phyloP scores from a whole-genome alignment of 179 eudicot genomes.

The Spergularia azorica region DNA sequence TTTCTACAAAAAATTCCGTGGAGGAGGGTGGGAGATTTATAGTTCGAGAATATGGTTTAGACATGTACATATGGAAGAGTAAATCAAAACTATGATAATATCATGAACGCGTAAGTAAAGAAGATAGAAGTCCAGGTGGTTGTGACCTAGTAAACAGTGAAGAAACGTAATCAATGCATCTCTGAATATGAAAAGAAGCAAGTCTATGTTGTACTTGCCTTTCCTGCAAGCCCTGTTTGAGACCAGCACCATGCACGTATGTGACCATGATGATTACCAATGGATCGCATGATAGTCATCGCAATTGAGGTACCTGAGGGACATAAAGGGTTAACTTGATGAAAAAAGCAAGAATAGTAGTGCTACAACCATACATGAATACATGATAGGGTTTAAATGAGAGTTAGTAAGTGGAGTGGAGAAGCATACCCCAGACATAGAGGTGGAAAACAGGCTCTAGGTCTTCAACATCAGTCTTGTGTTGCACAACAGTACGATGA shows the following conservation, averaged over 20 bases:
- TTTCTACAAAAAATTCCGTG: too few relatives aligned
- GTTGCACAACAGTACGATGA: conserved; percentile 96
- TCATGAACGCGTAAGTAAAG: too few relatives aligned
- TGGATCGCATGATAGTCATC: conserved; percentile 85
- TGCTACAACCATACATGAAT: too few relatives aligned
- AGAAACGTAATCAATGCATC: too few relatives aligned
- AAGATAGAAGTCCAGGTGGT: too few relatives aligned
- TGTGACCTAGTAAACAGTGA: too few relatives aligned
- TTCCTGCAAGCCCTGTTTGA: conserved; percentile 80
- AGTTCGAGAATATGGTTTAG: neutral
- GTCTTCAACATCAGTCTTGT: conserved; percentile 97
- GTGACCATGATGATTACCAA: conserved; percentile 84
- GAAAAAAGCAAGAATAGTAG: neutral
- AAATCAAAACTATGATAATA: too few relatives aligned
- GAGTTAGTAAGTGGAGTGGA: too few relatives aligned
- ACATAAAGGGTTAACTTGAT: conserved; percentile 23
- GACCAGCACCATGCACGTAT: conserved; percentile 94
- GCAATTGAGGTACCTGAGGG: conserved; percentile 81
- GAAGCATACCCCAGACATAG: conserved; percentile 90
- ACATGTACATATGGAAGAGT: neutral
- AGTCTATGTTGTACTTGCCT: conserved; percentile 46
- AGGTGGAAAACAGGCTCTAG: conserved; percentile 94
- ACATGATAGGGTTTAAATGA: too few relatives aligned
- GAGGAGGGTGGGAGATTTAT: too few relatives aligned
- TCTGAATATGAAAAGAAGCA: too few relatives aligned